A percentile compares a stretch with the other conserved stretches of the same genome.
These are phyloP conservation scores for Porphyridium purpureum DNA, from an alignment of 23 red algal genomes.

Conservation along the genomic window DNA sequence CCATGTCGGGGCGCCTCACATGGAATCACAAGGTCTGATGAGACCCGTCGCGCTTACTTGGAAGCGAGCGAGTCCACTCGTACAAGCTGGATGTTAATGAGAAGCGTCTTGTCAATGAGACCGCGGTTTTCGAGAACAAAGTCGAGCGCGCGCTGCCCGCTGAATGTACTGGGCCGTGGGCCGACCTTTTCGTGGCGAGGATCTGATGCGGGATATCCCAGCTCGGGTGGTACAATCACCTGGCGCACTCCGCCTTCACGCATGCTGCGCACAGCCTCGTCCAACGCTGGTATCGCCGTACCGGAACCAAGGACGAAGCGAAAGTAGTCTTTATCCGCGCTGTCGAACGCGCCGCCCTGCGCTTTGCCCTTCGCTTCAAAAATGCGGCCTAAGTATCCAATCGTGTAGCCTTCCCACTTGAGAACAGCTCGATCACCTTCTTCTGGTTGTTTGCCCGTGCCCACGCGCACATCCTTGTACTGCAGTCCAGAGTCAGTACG, in stretches of 20 bases:
- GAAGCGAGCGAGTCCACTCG: too few species aligned
- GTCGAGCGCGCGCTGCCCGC: slow-evolving; percentile 7
- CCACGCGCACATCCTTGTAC: slow-evolving; percentile 44
- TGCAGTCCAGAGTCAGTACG: slow-evolving; percentile 42
- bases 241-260: slow-evolving; percentile 35
- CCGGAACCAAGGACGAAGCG: slow-evolving; percentile 34
- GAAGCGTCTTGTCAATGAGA: slow-evolving; percentile 15
- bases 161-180: slow-evolving; percentile 9
- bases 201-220: slow-evolving; percentile 34
- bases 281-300: slow-evolving; percentile 71
- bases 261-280: slow-evolving; percentile 66
- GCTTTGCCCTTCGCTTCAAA: slow-evolving; percentile 12
- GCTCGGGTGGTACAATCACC: slow-evolving; percentile 57
- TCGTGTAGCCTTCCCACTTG: slow-evolving; percentile 14
- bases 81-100: slow-evolving; percentile 9
- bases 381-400: slow-evolving; percentile 13
- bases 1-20: too few species aligned
- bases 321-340: slow-evolving; percentile 10
- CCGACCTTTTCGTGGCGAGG: slow-evolving; percentile 8
- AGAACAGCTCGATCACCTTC: slow-evolving; percentile 10
- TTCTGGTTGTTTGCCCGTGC: slow-evolving; percentile 17
- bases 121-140: slow-evolving; percentile 16
- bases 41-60: too few species aligned
- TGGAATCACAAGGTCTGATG: too few species aligned
- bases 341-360: slow-evolving; percentile 6